phyloP scores from a whole-genome alignment of 495 filamentous ascomycete species.

The Evernia prunastri region DNA sequence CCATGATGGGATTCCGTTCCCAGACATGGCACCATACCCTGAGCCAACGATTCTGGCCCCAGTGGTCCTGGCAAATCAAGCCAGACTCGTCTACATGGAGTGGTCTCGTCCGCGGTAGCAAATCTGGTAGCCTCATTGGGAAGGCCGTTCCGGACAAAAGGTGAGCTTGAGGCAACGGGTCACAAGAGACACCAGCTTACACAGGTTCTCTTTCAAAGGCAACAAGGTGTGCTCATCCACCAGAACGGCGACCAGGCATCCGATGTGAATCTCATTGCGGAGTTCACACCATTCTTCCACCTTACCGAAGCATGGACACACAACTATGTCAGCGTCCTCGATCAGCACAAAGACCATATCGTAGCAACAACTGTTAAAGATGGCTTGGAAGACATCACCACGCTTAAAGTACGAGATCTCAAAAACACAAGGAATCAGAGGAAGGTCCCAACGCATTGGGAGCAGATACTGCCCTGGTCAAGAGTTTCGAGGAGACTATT shows the following conservation, averaged over 20 bases:
- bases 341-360: slow-evolving; percentile 15
- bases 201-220: neutral
- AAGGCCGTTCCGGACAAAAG: neutral
- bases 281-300: slow-evolving; percentile 16
- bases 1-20: too few relatives aligned
- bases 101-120: neutral
- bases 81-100: slow-evolving; percentile 2
- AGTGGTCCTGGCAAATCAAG: too few relatives aligned
- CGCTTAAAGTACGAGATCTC: neutral
- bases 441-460: slow-evolving; percentile 4
- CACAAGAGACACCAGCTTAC: neutral
- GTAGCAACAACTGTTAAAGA: neutral
- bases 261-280: neutral
- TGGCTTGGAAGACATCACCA: neutral
- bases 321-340: slow-evolving; percentile 19
- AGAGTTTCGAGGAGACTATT: slow-evolving; percentile 8
- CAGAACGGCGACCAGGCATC: neutral
- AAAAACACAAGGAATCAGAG: slow-evolving; percentile 19
- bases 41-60: too few relatives aligned
- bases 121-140: slow-evolving; percentile 5
- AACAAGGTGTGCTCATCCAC: neutral
- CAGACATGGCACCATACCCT: too few relatives aligned
- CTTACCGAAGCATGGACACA: slow-evolving; percentile 11
- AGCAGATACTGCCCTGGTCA: neutral
- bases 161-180: neutral